These are phyloP conservation scores for Globisporangium takayamanum DNA, from an alignment of 352 stramenopile species.

Conservation along the genomic window DNA sequence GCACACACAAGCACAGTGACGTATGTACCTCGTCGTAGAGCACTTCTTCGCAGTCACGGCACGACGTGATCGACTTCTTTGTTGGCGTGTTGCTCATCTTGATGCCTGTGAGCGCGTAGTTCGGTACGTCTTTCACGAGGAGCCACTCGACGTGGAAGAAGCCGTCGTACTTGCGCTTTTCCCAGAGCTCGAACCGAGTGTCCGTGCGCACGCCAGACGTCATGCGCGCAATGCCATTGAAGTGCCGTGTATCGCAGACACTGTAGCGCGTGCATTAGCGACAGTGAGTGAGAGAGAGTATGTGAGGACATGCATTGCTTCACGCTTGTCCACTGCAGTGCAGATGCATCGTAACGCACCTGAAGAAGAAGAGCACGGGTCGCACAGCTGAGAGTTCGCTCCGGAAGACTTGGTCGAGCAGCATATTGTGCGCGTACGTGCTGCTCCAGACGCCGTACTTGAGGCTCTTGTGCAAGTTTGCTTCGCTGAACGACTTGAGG, in stretches of 20 bases:
- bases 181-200: constrained; percentile 60
- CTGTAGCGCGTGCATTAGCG: constrained; percentile 14
- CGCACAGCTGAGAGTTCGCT: constrained; percentile 61
- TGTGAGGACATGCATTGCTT: too few species aligned
- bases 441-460: constrained; percentile 82
- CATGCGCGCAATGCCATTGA: constrained; percentile 74
- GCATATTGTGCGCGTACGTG: constrained; percentile 59
- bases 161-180: constrained; percentile 80
- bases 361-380: constrained; percentile 76
- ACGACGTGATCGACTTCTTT: constrained; percentile 78
- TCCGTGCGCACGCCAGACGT: constrained; percentile 50
- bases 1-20: neutral
- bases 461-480: constrained; percentile 82
- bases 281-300: too few species aligned
- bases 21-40: constrained; percentile 53
- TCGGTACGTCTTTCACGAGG: constrained; percentile 79
- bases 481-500: constrained; percentile 81
- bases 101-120: constrained; percentile 64
- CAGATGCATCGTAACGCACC: constrained; percentile 18
- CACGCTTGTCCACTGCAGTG: too few species aligned
- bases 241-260: constrained; percentile 70
- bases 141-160: constrained; percentile 81
- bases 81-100: constrained; percentile 76
- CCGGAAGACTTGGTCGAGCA: constrained; percentile 63
- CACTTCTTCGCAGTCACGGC: constrained; percentile 75